Conservation (phyloP, 1,284 basidiomycete species). For the Apiotrichum siamense region DNA sequence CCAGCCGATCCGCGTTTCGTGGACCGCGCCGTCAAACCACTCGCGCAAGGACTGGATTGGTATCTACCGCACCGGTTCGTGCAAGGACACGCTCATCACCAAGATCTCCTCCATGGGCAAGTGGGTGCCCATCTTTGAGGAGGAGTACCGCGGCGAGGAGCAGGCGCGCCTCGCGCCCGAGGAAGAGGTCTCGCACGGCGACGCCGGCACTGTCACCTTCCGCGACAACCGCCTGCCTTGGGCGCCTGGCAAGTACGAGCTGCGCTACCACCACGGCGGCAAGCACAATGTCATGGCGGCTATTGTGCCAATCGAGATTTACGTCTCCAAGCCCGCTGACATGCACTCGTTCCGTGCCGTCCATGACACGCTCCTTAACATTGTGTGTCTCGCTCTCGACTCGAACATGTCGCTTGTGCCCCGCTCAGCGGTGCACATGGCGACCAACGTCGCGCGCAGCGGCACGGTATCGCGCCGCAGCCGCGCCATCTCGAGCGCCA, state of each 20-base stretch:
- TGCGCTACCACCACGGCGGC: conserved; percentile 74
- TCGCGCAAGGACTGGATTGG: conserved; percentile 97
- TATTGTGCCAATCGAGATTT: conserved; percentile 78
- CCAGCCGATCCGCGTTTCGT: conserved; percentile 76
- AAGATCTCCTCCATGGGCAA: conserved; percentile 79
- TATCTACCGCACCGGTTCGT: conserved; percentile 83
- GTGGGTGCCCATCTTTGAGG: conserved; percentile 85
- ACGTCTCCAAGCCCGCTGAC: conserved; percentile 42
- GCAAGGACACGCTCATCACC: conserved; percentile 74
- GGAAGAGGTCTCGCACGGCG: conserved; percentile 43
- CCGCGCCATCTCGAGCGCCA: not conserved
- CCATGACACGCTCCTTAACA: conserved; percentile 60
- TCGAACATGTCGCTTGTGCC: conserved; percentile 76
- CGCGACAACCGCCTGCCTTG: conserved; percentile 75
- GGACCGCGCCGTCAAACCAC: conserved; percentile 81
- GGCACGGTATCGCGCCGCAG: not conserved
- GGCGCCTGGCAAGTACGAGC: conserved; percentile 80
- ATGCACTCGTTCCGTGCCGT: conserved; percentile 60
- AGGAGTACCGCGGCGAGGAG: conserved; percentile 88
- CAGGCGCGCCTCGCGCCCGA: conserved; percentile 51
- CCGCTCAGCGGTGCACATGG: conserved; percentile 48
- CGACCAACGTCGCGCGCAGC: not conserved
- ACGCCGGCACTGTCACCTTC: conserved; percentile 66
- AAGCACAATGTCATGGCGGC: conserved; percentile 92
- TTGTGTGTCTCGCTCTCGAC: conserved; percentile 81